phyloP scores from a whole-genome alignment of 768 basidiomycete genomes.

The Lactarius hengduanensis region DNA sequence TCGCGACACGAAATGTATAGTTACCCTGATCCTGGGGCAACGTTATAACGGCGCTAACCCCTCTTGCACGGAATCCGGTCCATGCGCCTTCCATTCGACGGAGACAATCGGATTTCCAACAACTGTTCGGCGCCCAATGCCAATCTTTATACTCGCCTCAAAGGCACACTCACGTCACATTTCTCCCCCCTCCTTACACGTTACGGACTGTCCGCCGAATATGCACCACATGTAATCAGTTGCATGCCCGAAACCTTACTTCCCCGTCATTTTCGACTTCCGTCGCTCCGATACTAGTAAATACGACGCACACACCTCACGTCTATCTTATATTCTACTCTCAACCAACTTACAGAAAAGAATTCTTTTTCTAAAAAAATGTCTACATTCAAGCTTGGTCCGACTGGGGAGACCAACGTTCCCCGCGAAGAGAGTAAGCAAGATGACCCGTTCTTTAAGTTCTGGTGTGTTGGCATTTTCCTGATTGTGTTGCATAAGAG shows the following conservation, averaged over 20 bases:
- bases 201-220: conserved; percentile 16
- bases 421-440: conserved; percentile 5
- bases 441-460: background rate
- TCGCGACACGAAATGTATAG: conserved; percentile 3
- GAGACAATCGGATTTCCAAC: background rate
- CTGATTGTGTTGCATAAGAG: no score
- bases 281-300: background rate
- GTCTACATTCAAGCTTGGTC: background rate
- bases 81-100: background rate
- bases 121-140: background rate
- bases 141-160: conserved; percentile 1
- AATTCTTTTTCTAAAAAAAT: conserved; percentile 10
- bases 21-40: conserved; percentile 1
- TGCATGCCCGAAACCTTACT: background rate
- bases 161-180: conserved; percentile 2
- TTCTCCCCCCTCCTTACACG: background rate
- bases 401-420: background rate
- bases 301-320: conserved; percentile 7
- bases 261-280: background rate
- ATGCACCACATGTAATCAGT: conserved; percentile 16
- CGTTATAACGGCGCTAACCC: conserved; percentile 3
- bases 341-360: conserved; percentile 12
- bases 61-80: background rate
- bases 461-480: background rate
- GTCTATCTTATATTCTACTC: conserved; percentile 16